phyloP scores from a whole-genome alignment of 1,139 yeast genomes.

The Pneumocystis oryctolagi region DNA sequence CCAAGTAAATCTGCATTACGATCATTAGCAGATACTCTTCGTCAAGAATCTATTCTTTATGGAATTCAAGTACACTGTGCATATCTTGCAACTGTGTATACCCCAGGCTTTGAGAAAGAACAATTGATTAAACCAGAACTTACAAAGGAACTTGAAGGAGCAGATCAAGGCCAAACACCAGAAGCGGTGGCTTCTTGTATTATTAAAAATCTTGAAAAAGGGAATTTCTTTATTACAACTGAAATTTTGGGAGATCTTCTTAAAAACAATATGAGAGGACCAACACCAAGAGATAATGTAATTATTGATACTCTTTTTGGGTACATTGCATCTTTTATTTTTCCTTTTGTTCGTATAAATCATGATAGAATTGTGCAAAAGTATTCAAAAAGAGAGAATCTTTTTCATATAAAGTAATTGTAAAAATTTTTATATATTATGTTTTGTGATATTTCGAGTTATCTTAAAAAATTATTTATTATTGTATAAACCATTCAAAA shows the following conservation, averaged over 20 bases:
- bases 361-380: slow-evolving; percentile 10
- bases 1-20: slow-evolving; percentile 77
- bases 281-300: slow-evolving; percentile 9
- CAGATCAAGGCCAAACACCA: slow-evolving; percentile 55
- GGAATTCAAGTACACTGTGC: slow-evolving; percentile 42
- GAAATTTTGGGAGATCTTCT: slow-evolving; percentile 47
- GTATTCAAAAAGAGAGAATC: background rate
- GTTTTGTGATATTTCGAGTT: background rate
- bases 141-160: slow-evolving; percentile 71
- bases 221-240: slow-evolving; percentile 64
- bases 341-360: slow-evolving; percentile 9
- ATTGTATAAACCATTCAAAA: background rate
- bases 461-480: background rate
- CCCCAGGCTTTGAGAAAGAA: slow-evolving; percentile 78
- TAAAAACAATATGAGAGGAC: slow-evolving; percentile 7
- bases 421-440: background rate
- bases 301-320: slow-evolving; percentile 7
- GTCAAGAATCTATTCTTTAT: slow-evolving; percentile 66
- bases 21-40: slow-evolving; percentile 54
- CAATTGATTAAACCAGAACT: slow-evolving; percentile 74
- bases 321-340: slow-evolving; percentile 5
- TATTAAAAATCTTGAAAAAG: slow-evolving; percentile 41
- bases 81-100: slow-evolving; percentile 76
- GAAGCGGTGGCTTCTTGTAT: slow-evolving; percentile 52
- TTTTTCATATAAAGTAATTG: background rate